Percentiles rank a stretch among this genome's conserved stretches.
Conservation (phyloP, 2,329 filamentous ascomycete genomes). For the Pseudocercospora ulei region DNA sequence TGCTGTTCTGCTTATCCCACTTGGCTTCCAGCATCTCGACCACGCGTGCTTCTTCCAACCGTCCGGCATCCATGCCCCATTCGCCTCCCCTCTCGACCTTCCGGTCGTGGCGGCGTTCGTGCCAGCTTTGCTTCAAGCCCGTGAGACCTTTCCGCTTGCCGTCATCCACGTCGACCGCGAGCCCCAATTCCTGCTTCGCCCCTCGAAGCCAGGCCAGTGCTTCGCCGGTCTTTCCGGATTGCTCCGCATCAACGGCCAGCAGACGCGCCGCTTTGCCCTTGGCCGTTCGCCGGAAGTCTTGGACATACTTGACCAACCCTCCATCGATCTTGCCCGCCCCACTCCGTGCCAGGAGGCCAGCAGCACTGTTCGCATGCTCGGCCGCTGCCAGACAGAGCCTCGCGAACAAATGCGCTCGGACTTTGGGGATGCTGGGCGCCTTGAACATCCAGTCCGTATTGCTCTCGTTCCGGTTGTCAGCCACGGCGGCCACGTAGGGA, state of each 20-base stretch:
- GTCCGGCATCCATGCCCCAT: slow-evolving; percentile 78
- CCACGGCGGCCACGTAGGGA: slow-evolving; percentile 73
- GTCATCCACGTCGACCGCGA: slow-evolving; percentile 40
- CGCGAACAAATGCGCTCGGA: slow-evolving; percentile 78
- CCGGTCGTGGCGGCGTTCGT: slow-evolving; percentile 68
- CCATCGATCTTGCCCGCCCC: slow-evolving; percentile 50
- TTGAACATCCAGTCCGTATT: slow-evolving; percentile 97
- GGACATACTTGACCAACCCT: slow-evolving; percentile 60
- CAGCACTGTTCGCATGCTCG: slow-evolving; percentile 72
- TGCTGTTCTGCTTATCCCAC: slow-evolving; percentile 90
- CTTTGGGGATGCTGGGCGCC: slow-evolving; percentile 75
- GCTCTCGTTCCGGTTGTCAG: slow-evolving; percentile 69
- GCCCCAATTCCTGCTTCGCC: slow-evolving; percentile 63
- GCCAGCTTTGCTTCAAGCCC: slow-evolving; percentile 62
- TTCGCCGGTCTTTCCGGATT: slow-evolving; percentile 68
- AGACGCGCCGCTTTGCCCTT: slow-evolving; percentile 82
- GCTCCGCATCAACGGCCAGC: slow-evolving; percentile 79
- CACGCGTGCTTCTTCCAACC: slow-evolving; percentile 71
- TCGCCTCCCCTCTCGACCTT: slow-evolving; percentile 60
- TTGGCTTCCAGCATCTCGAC: slow-evolving; percentile 79
- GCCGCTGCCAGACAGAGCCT: slow-evolving; percentile 77
- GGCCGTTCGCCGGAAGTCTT: slow-evolving; percentile 63
- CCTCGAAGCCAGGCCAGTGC: slow-evolving; percentile 80
- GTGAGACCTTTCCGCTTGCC: slow-evolving; percentile 50
- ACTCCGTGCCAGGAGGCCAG: slow-evolving; percentile 42